Evolutionary conservation across 2,329 filamentous ascomycete species (phyloP).

Genomic region (Phyllosticta paracitricarpa): DNA sequence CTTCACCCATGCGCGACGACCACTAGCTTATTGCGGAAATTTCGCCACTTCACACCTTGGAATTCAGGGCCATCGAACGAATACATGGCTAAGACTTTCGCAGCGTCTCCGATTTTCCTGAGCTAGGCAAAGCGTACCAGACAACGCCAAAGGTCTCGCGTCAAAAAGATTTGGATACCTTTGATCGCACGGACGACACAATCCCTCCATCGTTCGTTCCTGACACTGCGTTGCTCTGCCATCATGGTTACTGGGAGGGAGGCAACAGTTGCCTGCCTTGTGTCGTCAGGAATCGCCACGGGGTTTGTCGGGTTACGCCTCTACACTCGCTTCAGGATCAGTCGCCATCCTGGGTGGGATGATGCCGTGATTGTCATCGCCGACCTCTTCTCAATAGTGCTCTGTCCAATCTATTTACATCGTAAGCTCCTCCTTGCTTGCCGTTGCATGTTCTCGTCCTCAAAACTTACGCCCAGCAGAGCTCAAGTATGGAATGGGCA

Average conservation of each 20-base stretch:
- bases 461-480: not conserved
- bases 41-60: not conserved
- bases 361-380: conserved; percentile 3
- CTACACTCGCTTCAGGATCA: conserved; percentile 3
- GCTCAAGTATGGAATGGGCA: conserved; percentile 1
- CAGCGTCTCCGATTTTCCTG: not conserved
- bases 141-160: not conserved
- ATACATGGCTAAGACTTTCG: not conserved
- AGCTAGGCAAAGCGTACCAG: not conserved
- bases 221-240: not conserved
- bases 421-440: not conserved
- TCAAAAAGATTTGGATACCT: not conserved
- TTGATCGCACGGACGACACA: not conserved
- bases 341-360: conserved; percentile 6
- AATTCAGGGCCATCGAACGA: not conserved
- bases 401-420: not conserved
- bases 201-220: not conserved
- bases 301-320: conserved; percentile 3
- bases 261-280: not conserved
- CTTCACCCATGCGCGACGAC: not conserved
- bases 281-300: not conserved
- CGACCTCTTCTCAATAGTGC: not conserved
- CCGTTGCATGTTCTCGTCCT: not conserved
- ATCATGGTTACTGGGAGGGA: conserved; percentile 3
- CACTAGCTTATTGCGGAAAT: not conserved